Evolutionary conservation across 208 protist genomes (phyloP).

Genomic region (Naegleria lovaniensis): DNA sequence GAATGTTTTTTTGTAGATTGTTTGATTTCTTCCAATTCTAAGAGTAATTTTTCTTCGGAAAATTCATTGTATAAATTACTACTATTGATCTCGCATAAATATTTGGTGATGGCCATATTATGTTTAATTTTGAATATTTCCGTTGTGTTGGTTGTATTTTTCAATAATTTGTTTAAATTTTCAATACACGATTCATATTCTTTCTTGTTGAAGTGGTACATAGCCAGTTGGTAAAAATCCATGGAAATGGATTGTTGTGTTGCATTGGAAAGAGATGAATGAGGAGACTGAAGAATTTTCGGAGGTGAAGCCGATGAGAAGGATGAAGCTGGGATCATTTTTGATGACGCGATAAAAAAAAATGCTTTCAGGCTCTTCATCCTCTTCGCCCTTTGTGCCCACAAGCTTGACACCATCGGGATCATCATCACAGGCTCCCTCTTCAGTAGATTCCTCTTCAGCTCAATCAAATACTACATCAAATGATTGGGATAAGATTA

Average conservation of each 20-base stretch:
- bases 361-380: no score
- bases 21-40: neutral
- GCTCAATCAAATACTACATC: neutral
- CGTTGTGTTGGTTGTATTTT: neutral
- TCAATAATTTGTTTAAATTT: neutral
- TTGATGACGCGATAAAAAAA: no score
- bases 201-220: neutral
- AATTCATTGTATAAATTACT: no score
- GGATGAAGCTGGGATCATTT: no score
- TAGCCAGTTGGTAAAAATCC: neutral
- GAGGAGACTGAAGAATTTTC: neutral
- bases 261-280: neutral
- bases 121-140: neutral
- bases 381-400: no score
- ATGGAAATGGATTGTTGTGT: neutral
- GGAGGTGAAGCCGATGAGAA: neutral
- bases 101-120: neutral
- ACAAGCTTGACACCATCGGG: no score
- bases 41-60: neutral
- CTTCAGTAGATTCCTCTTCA: no score
- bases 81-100: neutral
- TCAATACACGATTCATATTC: neutral
- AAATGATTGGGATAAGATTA: neutral
- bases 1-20: neutral
- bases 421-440: no score